These are phyloP conservation scores for Colletotrichum sp. DNA, from an alignment of 2,329 filamentous ascomycete genomes.

Conservation along the genomic window DNA sequence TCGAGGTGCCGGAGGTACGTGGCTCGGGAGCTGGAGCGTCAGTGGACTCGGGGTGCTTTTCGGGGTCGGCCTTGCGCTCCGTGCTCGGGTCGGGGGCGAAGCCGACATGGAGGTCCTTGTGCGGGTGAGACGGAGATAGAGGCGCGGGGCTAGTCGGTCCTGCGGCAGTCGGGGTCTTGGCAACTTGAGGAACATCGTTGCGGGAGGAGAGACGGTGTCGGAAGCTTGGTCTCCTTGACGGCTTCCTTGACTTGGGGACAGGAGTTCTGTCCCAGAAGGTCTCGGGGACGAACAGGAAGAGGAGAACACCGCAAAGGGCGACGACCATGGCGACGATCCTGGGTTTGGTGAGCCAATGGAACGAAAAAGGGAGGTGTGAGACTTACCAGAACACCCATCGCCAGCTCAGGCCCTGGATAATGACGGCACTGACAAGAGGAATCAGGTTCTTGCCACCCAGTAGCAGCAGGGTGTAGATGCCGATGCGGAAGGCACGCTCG, in stretches of 20 bases:
- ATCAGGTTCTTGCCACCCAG: slow-evolving; percentile 92
- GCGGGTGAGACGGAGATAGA: slow-evolving; percentile 19
- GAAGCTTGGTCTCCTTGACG: slow-evolving; percentile 47
- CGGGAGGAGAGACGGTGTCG: slow-evolving; percentile 52
- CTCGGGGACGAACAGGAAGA: slow-evolving; percentile 93
- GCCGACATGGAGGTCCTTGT: slow-evolving; percentile 34
- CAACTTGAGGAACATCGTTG: not conserved
- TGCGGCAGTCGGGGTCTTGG: not conserved
- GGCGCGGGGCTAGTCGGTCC: not conserved
- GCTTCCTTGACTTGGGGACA: slow-evolving; percentile 37
- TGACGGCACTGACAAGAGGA: slow-evolving; percentile 82
- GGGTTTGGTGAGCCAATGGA: slow-evolving; percentile 28
- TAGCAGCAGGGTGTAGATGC: slow-evolving; percentile 89
- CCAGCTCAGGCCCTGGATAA: slow-evolving; percentile 82
- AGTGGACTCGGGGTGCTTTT: not conserved
- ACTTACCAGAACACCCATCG: slow-evolving; percentile 87
- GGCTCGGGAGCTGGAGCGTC: not conserved
- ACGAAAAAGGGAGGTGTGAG: too few relatives aligned
- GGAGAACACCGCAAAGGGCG: slow-evolving; percentile 69
- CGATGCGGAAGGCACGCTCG: slow-evolving; percentile 89
- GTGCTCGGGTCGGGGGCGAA: slow-evolving; percentile 28
- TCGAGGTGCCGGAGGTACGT: slow-evolving; percentile 2
- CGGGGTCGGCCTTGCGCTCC: not conserved
- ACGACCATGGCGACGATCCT: slow-evolving; percentile 86
- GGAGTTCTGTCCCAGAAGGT: slow-evolving; percentile 95